phyloP scores from a whole-genome alignment of 352 stramenopile species.

The Globisporangium nunn region DNA sequence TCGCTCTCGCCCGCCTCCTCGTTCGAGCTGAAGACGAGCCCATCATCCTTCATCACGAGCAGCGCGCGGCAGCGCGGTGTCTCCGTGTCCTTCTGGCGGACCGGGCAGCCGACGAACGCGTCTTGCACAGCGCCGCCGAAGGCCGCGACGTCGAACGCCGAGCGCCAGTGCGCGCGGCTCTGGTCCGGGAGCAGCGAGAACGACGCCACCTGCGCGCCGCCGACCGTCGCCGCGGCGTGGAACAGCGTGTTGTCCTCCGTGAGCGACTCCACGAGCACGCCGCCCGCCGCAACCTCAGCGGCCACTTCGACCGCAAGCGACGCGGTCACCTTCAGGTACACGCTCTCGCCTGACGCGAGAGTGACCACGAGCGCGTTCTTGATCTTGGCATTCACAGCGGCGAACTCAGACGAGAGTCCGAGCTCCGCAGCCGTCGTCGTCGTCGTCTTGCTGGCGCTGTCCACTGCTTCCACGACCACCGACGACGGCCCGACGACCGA shows the following conservation, averaged over 20 bases:
- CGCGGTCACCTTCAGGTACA: constrained; percentile 41
- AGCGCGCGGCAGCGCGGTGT: constrained; percentile 41
- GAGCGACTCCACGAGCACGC: constrained; percentile 43
- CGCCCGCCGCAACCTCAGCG: constrained; percentile 29
- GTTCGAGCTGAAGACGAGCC: constrained; percentile 62
- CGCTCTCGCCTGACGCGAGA: constrained; percentile 51
- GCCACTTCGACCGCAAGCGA: constrained; percentile 31
- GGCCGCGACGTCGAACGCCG: constrained; percentile 34
- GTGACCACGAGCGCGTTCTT: constrained; percentile 38
- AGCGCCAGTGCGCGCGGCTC: constrained; percentile 31
- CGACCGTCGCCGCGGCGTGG: constrained; percentile 24
- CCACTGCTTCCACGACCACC: constrained; percentile 11
- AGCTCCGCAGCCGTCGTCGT: constrained; percentile 4
- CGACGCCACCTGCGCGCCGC: constrained; percentile 26
- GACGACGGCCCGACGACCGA: constrained; percentile 4
- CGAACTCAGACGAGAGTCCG: constrained; percentile 21
- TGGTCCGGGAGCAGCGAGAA: constrained; percentile 27
- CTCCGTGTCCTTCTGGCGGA: constrained; percentile 44
- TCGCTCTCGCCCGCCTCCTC: constrained; percentile 20
- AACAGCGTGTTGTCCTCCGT: constrained; percentile 53
- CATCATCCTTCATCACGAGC: constrained; percentile 68
- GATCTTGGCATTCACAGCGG: constrained; percentile 30
- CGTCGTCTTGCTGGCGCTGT: constrained; percentile 5
- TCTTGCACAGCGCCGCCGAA: constrained; percentile 44
- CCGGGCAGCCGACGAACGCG: constrained; percentile 50